Evolutionary conservation across 2,329 filamentous ascomycete species (phyloP).

Genomic region (Cephalotrichum gorgonifer): DNA sequence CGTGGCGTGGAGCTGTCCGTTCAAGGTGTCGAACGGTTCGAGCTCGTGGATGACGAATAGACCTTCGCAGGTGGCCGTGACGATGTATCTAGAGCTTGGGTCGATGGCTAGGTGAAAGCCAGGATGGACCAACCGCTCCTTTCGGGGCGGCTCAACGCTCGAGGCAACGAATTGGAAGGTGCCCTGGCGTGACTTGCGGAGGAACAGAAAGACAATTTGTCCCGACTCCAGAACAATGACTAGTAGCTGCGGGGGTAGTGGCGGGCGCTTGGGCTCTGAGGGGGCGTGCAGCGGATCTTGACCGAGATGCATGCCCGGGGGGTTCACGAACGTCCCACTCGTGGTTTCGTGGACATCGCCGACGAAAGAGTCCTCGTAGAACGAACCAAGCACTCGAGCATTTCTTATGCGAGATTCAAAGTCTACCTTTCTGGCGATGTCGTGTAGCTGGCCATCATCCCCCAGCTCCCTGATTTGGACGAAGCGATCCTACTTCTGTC

Average conservation of each 20-base stretch:
- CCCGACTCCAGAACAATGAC: conserved; percentile 65
- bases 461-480: conserved; percentile 72
- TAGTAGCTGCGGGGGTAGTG: conserved; percentile 67
- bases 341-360: conserved; percentile 1
- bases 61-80: conserved; percentile 59
- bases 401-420: conserved; percentile 72
- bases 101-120: conserved; percentile 66
- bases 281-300: not conserved
- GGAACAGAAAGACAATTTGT: conserved; percentile 68
- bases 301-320: not conserved
- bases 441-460: conserved; percentile 58
- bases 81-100: conserved; percentile 58
- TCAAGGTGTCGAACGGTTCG: conserved; percentile 42
- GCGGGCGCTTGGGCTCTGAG: not conserved
- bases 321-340: not conserved
- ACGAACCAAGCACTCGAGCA: conserved; percentile 59
- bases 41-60: conserved; percentile 65
- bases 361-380: not conserved
- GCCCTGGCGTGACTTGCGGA: conserved; percentile 33
- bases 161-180: conserved; percentile 50
- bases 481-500: conserved; percentile 52
- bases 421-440: conserved; percentile 67
- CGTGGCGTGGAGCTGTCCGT: conserved; percentile 32
- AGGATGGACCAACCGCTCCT: conserved; percentile 36
- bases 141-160: conserved; percentile 47